Percentiles rank a stretch among this genome's conserved stretches.
Evolutionary conservation across 192 early-diverging fungal species (phyloP).

Genomic region (Spinellus fusiger): DNA sequence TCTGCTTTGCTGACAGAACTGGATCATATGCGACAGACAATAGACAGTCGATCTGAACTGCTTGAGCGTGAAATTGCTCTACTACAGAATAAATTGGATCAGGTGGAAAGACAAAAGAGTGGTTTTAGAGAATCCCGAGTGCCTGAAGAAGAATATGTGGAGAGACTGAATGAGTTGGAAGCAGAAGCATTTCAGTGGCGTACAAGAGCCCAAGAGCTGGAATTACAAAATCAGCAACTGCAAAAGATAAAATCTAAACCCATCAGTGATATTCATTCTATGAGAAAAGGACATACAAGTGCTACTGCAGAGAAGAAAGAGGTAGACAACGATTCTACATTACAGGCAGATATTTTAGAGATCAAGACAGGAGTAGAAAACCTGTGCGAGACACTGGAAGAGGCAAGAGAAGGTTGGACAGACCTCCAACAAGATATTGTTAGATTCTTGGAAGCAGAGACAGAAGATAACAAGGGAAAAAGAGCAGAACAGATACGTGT

Average conservation of each 20-base stretch:
- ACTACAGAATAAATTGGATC: slow-evolving; percentile 11
- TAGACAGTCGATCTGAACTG: slow-evolving; percentile 18
- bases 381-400: slow-evolving; percentile 9
- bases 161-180: slow-evolving; percentile 6
- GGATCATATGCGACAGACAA: slow-evolving; percentile 13
- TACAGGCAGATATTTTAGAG: slow-evolving; percentile 5
- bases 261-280: too few relatives aligned
- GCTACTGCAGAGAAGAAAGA: too few relatives aligned
- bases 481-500: background rate
- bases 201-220: slow-evolving; percentile 3
- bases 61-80: slow-evolving; percentile 9
- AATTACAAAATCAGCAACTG: slow-evolving; percentile 3
- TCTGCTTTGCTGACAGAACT: slow-evolving; percentile 12
- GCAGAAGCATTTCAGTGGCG: slow-evolving; percentile 8
- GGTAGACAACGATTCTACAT: background rate
- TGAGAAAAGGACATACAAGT: background rate
- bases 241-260: background rate
- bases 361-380: slow-evolving; percentile 9
- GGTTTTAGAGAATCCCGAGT: background rate
- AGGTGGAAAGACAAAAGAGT: slow-evolving; percentile 13
- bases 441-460: slow-evolving; percentile 18
- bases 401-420: slow-evolving; percentile 19
- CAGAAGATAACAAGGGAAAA: background rate
- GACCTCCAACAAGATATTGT: slow-evolving; percentile 22
- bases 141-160: slow-evolving; percentile 2